Evolutionary conservation across 352 stramenopile species (phyloP), one percentile per base, ranked within the genome.

Genomic region (Aphanomyces astaci): DNA sequence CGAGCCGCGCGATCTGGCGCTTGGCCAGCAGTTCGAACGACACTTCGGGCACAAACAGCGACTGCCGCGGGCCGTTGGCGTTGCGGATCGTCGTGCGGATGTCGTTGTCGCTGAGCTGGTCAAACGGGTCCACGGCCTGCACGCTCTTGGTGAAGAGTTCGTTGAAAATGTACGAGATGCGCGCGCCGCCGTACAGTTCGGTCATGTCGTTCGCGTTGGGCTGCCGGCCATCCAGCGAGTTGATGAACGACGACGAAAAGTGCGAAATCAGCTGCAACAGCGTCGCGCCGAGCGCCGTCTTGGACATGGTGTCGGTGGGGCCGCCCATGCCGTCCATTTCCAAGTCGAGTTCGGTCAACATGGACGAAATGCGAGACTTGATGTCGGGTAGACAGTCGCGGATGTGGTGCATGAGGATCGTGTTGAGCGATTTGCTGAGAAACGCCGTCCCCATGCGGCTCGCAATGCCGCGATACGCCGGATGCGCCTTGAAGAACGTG

Each of bases 361-460:
- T 98, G 65, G 82, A 89, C 55, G 86, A 86, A 73, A 99, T 98
- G 65, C 97, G 91, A 59, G 88, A 96, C 81, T 99, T 99, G 73
- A 99, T 96, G 48, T 99, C 97, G 0, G 97, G 97, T 27, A 99
- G 78, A 68, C 92, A 98, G 73, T 99, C 96, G 40, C 96, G 90
- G 76, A 99, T 99, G 79, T 99, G 96, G 77, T 98, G 90, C 90
- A 99, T 99, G 19, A 99, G 78, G 63, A 99, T 98, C 43, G 86
- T 95, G 78, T 99, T 99, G 46, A 99, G 88, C 63, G 82, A 97
- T 72, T 98, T 95, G 33, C 95, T 92, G 28, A 99, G 78, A 68
- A 97, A 98, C 69, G 87, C 78, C 27, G 97, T 99, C 27, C 97
- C 97, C 78, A 97, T 98, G 67, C 95, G 96, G n/a, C 86, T 88